phyloP scores from a whole-genome alignment of 106 monocot genomes.

The Allium sativum region DNA sequence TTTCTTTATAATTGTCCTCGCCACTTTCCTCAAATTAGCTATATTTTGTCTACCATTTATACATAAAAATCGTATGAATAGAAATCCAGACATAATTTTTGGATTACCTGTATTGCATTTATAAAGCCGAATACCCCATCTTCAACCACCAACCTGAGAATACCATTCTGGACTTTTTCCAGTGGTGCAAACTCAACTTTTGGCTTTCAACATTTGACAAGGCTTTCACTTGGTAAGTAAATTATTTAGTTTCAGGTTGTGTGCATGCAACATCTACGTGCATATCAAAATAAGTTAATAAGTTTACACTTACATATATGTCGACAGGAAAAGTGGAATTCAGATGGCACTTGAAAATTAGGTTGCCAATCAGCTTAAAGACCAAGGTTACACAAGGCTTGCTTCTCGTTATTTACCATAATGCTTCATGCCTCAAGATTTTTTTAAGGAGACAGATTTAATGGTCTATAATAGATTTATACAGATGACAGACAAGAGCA shows the following conservation, averaged over 20 bases:
- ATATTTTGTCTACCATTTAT: neutral
- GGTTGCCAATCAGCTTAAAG: slow-evolving; percentile 50
- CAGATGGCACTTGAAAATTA: slow-evolving; percentile 45
- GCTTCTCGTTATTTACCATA: neutral
- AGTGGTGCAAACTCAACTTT: slow-evolving; percentile 34
- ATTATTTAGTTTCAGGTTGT: too few relatives aligned
- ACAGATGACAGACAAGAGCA: slow-evolving; percentile 74
- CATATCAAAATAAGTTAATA: too few relatives aligned
- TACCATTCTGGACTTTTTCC: slow-evolving; percentile 59
- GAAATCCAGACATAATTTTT: neutral
- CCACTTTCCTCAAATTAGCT: slow-evolving; percentile 41
- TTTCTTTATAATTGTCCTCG: slow-evolving; percentile 32
- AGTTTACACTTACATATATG: too few relatives aligned
- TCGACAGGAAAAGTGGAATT: slow-evolving; percentile 62
- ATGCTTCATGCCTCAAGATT: too few relatives aligned
- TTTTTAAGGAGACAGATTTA: too few relatives aligned
- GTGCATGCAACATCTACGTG: too few relatives aligned
- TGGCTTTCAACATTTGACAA: slow-evolving; percentile 30
- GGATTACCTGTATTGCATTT: neutral
- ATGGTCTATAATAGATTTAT: too few relatives aligned
- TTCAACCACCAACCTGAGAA: slow-evolving; percentile 50
- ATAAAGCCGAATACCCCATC: slow-evolving; percentile 18
- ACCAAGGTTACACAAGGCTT: slow-evolving; percentile 78
- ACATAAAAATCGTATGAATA: neutral
- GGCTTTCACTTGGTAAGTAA: slow-evolving; percentile 27